Evolutionary conservation across 108 stramenopile genomes (phyloP), one percentile per base, ranked within the genome.

Genomic region (Schizochytrium sp.): DNA sequence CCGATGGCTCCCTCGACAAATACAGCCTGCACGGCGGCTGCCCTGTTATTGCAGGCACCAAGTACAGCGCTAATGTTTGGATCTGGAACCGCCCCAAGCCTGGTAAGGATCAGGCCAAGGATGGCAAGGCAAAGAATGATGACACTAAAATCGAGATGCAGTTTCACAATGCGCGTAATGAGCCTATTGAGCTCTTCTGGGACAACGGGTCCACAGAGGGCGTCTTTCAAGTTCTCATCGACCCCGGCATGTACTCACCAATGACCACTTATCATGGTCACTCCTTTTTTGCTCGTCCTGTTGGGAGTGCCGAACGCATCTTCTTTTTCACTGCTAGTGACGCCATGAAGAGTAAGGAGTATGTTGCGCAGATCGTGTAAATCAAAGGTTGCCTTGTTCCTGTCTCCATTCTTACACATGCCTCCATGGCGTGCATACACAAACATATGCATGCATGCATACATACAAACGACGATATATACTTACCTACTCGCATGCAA

Each of bases 1-100:
- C 97, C 28, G 96, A 96, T 91, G 97, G 96, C 42, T 87, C 91
- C 15, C 90, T 88, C 1, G 97, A 97, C 91, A 45, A 89, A 40
- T 73, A 56, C 4, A 93, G 94, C 4, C 46, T 95, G 61, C 98
- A 98, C 91, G 97, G 96, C 7, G 98, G 95, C 46, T 99, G 98
- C 89, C 95, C 95, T 1, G 94, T 97, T 87, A 88, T 95, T 38
- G 90, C 91, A 76, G 95, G 95, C 15, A 92, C 89, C 42, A 95
- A 95, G 90, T 95, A 95, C 95, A 93, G 93, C 46, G 95, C 95
- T 10, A 95, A 95, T 38, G 72, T 95, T 17, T 95, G 95, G 95
- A 91, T 95, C 12, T 95, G 95, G 95, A 95, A 95, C 87, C 94
- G 92, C 55, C 72, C 89, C 15, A 72, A 87, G 89, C 89, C 76